Evolutionary conservation across 192 early-diverging fungal genomes (phyloP), one percentile per base, ranked within the genome.

Genomic region (Umbelopsis sp.): DNA sequence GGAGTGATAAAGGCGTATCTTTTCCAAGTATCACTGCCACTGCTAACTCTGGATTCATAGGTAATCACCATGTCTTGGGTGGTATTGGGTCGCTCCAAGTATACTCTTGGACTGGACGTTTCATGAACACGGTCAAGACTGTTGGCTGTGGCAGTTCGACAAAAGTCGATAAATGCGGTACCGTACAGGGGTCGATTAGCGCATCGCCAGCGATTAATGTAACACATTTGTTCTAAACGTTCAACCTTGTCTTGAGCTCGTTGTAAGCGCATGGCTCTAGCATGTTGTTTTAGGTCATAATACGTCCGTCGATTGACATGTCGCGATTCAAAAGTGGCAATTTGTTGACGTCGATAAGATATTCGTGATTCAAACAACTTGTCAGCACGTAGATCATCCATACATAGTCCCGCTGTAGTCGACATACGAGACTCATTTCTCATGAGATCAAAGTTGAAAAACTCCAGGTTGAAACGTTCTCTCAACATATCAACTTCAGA

Each of bases 1-100:
- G 88, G 89, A 5, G 88, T 91, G 10, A 90, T 84, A 68, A 89
- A 88, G 14, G 83, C 85, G 68, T 86, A 90, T 2, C 81, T 76
- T 21, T 87, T 80, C 54, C 90, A 78, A 1, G 75, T 77, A 25
- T 88, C 85, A 14, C 75, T 62, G 22, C 78, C 71, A 8, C 75
- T 47, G 1, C 66, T 38, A 14, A 85, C 72, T 43, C 86, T 68
- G 22, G 68, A 59, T 8, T 76, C 77, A 50, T 83, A 81, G 14
- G 80, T 71, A 2, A 76, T 44, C 25, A 88, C 71, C 10, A 74
- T 52, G 38, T 77, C 47, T 6, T 70, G 52, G 11, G 86, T n/a
- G 0, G 74, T 45, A n/a, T 82, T 51, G 12, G 78, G 75, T 31
- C 71, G 71, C 34, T 79, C 45, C 16, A 83, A 26, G 45, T 80